Evolutionary conservation across 192 early-diverging fungal genomes (phyloP).

Genomic region (Coemansia sp.): DNA sequence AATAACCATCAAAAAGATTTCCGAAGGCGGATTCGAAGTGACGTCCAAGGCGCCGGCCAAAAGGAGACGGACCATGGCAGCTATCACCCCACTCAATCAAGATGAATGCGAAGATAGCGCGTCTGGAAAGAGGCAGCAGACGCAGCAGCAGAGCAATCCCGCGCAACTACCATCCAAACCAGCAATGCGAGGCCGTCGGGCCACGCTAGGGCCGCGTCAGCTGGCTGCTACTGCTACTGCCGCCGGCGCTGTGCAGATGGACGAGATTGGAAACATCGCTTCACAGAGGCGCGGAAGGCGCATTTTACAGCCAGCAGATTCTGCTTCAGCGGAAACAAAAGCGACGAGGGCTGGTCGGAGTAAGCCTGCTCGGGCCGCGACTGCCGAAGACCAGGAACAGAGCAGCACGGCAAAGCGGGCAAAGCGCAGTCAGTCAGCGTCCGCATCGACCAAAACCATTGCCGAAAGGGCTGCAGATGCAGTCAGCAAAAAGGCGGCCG

Average conservation of each 20-base stretch:
- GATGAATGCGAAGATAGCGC: background rate
- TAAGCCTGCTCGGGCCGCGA: background rate
- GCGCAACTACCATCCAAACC: background rate
- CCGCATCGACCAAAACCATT: background rate
- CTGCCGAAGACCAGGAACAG: background rate
- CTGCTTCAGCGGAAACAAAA: background rate
- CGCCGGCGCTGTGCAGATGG: background rate
- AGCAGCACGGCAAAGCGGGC: background rate
- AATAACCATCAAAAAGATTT: background rate
- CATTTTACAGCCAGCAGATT: background rate
- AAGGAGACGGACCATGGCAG: background rate
- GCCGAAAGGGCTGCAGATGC: background rate
- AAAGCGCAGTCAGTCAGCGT: background rate
- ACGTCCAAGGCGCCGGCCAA: slow-evolving; percentile 14
- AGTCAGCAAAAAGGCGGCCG: background rate
- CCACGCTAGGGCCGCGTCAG: background rate
- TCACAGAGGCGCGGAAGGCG: slow-evolving; percentile 8
- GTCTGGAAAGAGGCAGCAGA: background rate
- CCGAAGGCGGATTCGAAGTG: slow-evolving; percentile 15
- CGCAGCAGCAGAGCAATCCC: background rate
- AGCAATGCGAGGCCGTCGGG: slow-evolving; percentile 3
- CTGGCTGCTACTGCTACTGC: background rate
- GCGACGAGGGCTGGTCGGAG: background rate
- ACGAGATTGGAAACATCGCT: slow-evolving; percentile 13
- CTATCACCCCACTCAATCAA: background rate